Evolutionary conservation across 352 stramenopile genomes (phyloP).

Genomic region (Phytophthora hybrid): DNA sequence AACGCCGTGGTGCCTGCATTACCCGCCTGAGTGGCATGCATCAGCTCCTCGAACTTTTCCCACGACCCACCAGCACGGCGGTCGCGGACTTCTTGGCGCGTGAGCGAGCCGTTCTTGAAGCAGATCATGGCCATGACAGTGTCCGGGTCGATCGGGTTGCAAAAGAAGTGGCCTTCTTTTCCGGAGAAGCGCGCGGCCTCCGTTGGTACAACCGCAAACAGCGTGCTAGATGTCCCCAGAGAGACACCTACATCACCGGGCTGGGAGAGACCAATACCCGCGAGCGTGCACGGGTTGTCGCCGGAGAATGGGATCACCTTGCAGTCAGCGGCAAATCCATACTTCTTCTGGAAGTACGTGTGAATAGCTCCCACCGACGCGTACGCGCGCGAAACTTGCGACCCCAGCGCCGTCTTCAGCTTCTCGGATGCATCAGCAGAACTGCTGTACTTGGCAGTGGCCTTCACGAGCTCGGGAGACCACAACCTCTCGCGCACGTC

Average conservation of each 20-base stretch:
- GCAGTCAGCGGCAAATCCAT: constrained; percentile 64
- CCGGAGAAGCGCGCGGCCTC: constrained; percentile 53
- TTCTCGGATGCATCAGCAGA: constrained; percentile 27
- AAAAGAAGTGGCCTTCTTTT: constrained; percentile 85
- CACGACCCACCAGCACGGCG: constrained; percentile 50
- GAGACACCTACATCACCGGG: constrained; percentile 69
- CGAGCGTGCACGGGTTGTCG: constrained; percentile 85
- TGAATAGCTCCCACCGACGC: constrained; percentile 55
- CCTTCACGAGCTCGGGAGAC: constrained; percentile 58
- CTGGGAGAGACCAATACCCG: constrained; percentile 65
- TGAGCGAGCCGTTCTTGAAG: constrained; percentile 88
- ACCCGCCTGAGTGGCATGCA: constrained; percentile 46
- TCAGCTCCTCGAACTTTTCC: constrained; percentile 63
- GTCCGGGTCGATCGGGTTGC: constrained; percentile 78
- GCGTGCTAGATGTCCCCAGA: constrained; percentile 68
- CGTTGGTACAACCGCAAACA: constrained; percentile 65
- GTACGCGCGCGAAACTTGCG: constrained; percentile 59
- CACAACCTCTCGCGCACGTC: constrained; percentile 68
- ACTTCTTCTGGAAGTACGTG: constrained; percentile 72
- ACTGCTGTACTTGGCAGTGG: constrained; percentile 40
- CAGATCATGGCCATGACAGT: constrained; percentile 88
- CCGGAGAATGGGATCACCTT: constrained; percentile 79
- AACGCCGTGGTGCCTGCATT: constrained; percentile 65
- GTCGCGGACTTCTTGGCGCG: constrained; percentile 69
- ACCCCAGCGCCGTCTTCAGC: constrained; percentile 44